Evolutionary conservation across 352 stramenopile genomes (phyloP).

Genomic region (Globisporangium solare): DNA sequence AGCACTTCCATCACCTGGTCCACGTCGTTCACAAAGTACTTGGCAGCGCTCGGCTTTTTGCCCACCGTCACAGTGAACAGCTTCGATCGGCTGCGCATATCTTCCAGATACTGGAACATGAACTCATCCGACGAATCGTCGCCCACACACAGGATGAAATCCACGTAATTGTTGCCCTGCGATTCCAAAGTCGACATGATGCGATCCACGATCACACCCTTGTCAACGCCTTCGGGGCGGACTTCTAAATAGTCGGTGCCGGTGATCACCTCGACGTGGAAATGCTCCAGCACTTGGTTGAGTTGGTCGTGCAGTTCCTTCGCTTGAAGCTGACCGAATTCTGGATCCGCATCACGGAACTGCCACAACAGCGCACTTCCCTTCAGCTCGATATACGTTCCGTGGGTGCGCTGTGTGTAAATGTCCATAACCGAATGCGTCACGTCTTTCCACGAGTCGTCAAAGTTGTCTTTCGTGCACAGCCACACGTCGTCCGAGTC

Average conservation of each 20-base stretch:
- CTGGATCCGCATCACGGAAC: constrained; percentile 97
- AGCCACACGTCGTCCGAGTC: constrained; percentile 66
- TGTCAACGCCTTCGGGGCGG: constrained; percentile 96
- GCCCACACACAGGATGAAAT: constrained; percentile 97
- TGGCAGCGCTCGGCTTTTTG: constrained; percentile 97
- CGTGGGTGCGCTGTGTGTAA: constrained; percentile 97
- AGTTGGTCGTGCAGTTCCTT: constrained; percentile 98
- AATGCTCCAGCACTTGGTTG: constrained; percentile 92
- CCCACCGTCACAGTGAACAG: constrained; percentile 96
- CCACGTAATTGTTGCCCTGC: constrained; percentile 70
- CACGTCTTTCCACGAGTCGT: constrained; percentile 97
- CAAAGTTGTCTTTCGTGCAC: constrained; percentile 88
- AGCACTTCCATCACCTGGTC: constrained; percentile 95
- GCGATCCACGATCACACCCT: constrained; percentile 95
- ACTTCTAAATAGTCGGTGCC: constrained; percentile 91
- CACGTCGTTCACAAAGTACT: constrained; percentile 98
- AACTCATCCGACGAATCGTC: constrained; percentile 99
- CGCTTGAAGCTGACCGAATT: constrained; percentile 98
- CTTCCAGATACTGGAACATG: constrained; percentile 93
- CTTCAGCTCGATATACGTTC: constrained; percentile 99
- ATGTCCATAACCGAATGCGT: constrained; percentile 98
- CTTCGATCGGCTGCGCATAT: constrained; percentile 57
- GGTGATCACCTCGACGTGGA: constrained; percentile 93
- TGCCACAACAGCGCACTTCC: constrained; percentile 98
- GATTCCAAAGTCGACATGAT: constrained; percentile 92